Percentiles rank a stretch among this genome's conserved stretches.
Conservation (phyloP, 106 monocot genomes). For the Dendrobium huoshanense region DNA sequence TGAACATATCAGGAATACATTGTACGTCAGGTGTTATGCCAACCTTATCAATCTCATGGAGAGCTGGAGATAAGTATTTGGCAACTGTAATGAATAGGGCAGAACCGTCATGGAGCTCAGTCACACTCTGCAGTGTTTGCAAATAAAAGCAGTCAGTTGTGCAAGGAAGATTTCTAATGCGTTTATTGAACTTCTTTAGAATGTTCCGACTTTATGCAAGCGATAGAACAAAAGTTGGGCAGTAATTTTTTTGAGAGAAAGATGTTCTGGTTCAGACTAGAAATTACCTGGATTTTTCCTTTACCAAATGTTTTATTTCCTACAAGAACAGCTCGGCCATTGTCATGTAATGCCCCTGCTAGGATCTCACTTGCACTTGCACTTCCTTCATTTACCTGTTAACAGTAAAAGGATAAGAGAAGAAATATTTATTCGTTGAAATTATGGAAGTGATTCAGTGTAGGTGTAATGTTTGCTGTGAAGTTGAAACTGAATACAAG, state of each 20-base stretch:
- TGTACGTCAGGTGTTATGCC: constrained; percentile 87
- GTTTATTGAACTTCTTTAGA: no score
- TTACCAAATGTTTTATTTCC: constrained; percentile 92
- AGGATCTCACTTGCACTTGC: constrained; percentile 98
- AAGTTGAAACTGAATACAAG: no score
- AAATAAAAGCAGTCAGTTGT: no score
- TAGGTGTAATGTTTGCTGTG: no score
- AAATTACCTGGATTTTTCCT: constrained; percentile 88
- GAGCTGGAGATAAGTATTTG: constrained; percentile 83
- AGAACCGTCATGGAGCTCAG: constrained; percentile 84
- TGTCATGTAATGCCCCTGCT: constrained; percentile 93
- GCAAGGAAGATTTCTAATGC: no score
- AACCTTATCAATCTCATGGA: constrained; percentile 91
- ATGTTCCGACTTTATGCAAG: no score
- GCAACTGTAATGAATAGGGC: constrained; percentile 94
- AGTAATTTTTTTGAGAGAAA: not conserved
- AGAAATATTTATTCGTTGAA: no score
- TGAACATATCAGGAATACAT: constrained; percentile 56
- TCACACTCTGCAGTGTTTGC: constrained; percentile 58
- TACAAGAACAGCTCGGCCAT: constrained; percentile 88
- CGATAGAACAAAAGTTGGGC: not conserved
- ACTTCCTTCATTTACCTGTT: constrained; percentile 89
- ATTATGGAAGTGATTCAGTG: no score
- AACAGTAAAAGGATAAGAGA: not conserved
- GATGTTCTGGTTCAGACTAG: not conserved